Evolutionary conservation across 1,284 basidiomycete genomes (phyloP).

Genomic region (Mixia osmundae): DNA sequence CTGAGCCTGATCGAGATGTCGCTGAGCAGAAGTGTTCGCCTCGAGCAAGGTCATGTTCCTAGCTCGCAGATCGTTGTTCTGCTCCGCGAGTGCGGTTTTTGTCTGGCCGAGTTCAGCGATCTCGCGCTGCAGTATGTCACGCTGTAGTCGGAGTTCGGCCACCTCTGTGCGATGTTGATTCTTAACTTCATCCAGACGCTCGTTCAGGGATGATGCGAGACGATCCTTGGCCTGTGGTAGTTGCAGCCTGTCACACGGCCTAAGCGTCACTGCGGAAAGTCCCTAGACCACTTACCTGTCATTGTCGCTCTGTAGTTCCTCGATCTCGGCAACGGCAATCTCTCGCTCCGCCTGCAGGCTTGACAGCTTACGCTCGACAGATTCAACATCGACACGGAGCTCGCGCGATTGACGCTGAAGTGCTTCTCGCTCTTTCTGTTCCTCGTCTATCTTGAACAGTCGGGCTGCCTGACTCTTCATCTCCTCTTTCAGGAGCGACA

Average conservation of each 20-base stretch:
- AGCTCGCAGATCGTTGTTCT: slow-evolving; percentile 66
- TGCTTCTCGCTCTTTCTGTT: slow-evolving; percentile 38
- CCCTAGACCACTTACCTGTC: slow-evolving; percentile 30
- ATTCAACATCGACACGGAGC: slow-evolving; percentile 46
- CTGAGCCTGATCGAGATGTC: slow-evolving; percentile 38
- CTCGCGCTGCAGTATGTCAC: slow-evolving; percentile 54
- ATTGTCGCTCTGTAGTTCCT: slow-evolving; percentile 69
- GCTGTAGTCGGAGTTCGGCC: slow-evolving; percentile 53
- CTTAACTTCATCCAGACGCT: slow-evolving; percentile 73
- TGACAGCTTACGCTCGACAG: slow-evolving; percentile 62
- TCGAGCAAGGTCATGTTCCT: slow-evolving; percentile 81
- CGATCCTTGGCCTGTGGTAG: slow-evolving; percentile 1
- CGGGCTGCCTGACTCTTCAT: slow-evolving; percentile 72
- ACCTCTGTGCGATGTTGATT: slow-evolving; percentile 68
- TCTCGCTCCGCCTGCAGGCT: slow-evolving; percentile 73
- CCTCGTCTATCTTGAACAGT: slow-evolving; percentile 57
- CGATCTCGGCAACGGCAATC: slow-evolving; percentile 72
- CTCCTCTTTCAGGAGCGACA: slow-evolving; percentile 55
- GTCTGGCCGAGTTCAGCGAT: slow-evolving; percentile 67
- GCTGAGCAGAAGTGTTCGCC: slow-evolving; percentile 51
- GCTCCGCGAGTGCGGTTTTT: slow-evolving; percentile 66
- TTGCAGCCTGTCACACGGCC: not conserved
- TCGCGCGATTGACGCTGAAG: slow-evolving; percentile 58
- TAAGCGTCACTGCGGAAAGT: not conserved
- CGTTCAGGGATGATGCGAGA: slow-evolving; percentile 30